Evolutionary conservation across 2,329 filamentous ascomycete genomes (phyloP), one percentile per base, ranked within the genome.

Genomic region (Cordyceps cateniannulata): DNA sequence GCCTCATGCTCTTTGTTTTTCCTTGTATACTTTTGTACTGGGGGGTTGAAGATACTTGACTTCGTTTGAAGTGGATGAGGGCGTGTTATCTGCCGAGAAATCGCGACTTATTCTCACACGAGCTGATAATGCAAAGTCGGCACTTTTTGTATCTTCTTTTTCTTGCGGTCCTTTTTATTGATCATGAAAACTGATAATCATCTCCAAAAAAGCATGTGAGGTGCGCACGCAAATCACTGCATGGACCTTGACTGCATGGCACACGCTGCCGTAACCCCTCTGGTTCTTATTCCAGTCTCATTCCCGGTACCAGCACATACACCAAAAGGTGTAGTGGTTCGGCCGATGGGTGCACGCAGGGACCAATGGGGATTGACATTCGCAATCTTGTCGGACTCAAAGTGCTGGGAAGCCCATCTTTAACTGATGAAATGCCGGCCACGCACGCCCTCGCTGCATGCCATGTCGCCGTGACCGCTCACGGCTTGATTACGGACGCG

Each of bases 201-300:
- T 29, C 5, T 53, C n/a, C n/a, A 24, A 12, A 14, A 27, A 25
- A 7, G 20, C 12, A 53, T 42, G 32, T n/a, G 22, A 40, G 12
- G n/a, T n/a, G 12, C 12, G 20, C 35, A 2, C 10, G 29, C n/a
- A 3, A 51, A 20, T 51, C 29, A 27, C 1, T 29, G 47, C 25
- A 32, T 10, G 4, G 25, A 12, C 16, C 18, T 50, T 29, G 5
- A 25, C 48, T 18, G 50, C 50, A 32, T 24, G 50, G 9, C 9
- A 38, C 20, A 38, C 29, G 24, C 50, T 18, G 35, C 16, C 35
- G 35, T n/a, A 4, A 14, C 22, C 45, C 51, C 22, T 3, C n/a
- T 22, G 8, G 20, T 27, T 53, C 16, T 53, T 53, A 53, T 53
- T 53, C 51, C 51, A 53, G 51, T 53, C 35, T 44, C 51, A 53